These are phyloP conservation scores for Pulveroboletus sp. DNA, from an alignment of 768 basidiomycete genomes.

Conservation along the genomic window DNA sequence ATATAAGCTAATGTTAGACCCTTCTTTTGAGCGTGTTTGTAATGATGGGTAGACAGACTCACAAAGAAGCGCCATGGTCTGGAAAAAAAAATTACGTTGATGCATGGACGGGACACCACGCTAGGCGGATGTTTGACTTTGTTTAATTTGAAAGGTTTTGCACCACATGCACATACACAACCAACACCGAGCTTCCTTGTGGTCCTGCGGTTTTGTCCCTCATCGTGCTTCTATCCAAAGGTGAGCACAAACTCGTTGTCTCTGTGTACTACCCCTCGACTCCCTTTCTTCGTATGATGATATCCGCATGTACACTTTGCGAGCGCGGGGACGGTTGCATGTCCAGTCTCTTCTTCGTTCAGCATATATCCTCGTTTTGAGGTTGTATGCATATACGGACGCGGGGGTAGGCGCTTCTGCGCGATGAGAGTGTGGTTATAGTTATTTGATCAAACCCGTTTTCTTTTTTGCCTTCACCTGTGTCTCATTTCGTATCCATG, in stretches of 20 bases:
- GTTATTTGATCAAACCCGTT: slow-evolving; percentile 29
- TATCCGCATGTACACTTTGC: slow-evolving; percentile 25
- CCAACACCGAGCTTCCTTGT: neutral
- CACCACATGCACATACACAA: slow-evolving; percentile 19
- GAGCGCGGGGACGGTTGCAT: slow-evolving; percentile 28
- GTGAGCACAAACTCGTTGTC: slow-evolving; percentile 12
- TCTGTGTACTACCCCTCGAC: neutral
- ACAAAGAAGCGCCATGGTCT: slow-evolving; percentile 10
- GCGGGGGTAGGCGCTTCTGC: slow-evolving; percentile 33
- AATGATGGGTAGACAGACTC: neutral
- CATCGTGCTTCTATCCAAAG: slow-evolving; percentile 1
- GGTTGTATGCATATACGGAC: slow-evolving; percentile 32
- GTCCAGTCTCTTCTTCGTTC: slow-evolving; percentile 34
- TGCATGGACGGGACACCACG: neutral
- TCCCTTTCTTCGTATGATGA: slow-evolving; percentile 23
- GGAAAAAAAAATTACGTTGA: neutral
- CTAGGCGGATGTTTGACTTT: slow-evolving; percentile 26
- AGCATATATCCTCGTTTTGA: slow-evolving; percentile 33
- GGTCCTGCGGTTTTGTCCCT: neutral
- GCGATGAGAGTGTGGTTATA: slow-evolving; percentile 33
- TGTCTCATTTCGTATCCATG: neutral
- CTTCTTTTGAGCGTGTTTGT: neutral
- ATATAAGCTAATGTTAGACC: neutral
- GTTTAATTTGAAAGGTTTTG: slow-evolving; percentile 20
- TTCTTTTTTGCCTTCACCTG: neutral